phyloP scores from a whole-genome alignment of 805 yeast species.

The Metschnikowia peoriensis region DNA sequence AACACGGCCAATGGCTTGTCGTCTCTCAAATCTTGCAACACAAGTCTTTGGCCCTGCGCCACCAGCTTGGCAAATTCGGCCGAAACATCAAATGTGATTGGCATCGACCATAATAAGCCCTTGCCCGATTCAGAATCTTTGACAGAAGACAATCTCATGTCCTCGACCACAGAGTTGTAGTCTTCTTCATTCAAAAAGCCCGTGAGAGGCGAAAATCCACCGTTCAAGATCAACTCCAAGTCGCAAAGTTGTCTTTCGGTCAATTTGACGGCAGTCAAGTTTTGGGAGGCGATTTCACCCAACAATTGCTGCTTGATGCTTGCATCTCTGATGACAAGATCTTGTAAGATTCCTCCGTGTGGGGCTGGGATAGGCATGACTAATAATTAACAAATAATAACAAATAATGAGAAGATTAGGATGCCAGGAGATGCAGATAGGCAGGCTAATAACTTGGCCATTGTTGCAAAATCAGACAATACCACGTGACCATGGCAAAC shows the following conservation, averaged over 20 bases:
- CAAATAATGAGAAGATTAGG: neutral
- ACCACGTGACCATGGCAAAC: constrained; percentile 19
- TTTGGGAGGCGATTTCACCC: constrained; percentile 48
- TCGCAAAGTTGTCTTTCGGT: constrained; percentile 92
- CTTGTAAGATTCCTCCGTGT: constrained; percentile 91
- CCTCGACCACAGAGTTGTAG: constrained; percentile 63
- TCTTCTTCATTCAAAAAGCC: constrained; percentile 69
- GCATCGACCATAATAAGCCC: constrained; percentile 88
- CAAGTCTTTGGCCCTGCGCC: constrained; percentile 59
- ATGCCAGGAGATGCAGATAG: neutral
- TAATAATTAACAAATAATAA: constrained; percentile 17
- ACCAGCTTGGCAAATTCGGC: constrained; percentile 45
- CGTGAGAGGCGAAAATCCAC: constrained; percentile 86
- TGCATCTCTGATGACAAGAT: constrained; percentile 79
- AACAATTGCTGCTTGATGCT: constrained; percentile 54
- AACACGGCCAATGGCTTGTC: constrained; percentile 76
- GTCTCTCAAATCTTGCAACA: constrained; percentile 78
- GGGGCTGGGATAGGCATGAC: constrained; percentile 66
- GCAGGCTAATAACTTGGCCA: neutral
- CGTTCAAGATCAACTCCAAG: constrained; percentile 84
- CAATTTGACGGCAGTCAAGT: constrained; percentile 48
- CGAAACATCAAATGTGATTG: constrained; percentile 82
- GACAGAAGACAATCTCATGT: constrained; percentile 62
- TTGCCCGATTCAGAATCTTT: constrained; percentile 30
- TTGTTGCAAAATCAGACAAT: constrained; percentile 19